Evolutionary conservation across 306 rosid genomes (phyloP), one percentile per base, ranked within the genome.

Genomic region (Lagenaria siceraria): DNA sequence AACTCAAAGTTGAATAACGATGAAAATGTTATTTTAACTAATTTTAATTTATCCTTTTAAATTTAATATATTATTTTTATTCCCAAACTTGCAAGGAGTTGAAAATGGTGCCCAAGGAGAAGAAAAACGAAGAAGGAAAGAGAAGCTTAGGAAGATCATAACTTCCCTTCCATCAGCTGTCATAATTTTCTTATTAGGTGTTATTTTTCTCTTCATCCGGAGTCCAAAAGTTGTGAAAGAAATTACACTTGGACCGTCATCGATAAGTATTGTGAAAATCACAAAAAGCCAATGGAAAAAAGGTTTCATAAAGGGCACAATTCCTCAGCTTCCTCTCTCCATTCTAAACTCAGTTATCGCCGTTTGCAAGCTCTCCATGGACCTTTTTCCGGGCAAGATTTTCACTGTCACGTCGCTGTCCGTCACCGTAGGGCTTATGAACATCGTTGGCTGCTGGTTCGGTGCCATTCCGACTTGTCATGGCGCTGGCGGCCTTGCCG

Each of bases 401-500:
- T 86, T 92, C 24, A 85, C 93, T 12, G 89, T 79, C 38, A 92
- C 93, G 1, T 90, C 93, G 11, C 74, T 92, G 3, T 87, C 97
- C 1, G 86, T 90, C n/a, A 92, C 93, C 0, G 97, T 92, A 7
- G 97, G 97, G 76, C 46, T 87, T 48, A 92, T 92, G 96, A 92
- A 92, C 82, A 52, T 90, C 10, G 62, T 86, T 6, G 97, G 97
- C 8, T 85, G 89, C 27, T 92, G 97, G 97, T 88, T 92, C 78
- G 97, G 93, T 14, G 92, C 90, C 35, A 84, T 92, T 88, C 97
- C 97, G 10, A 10, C 86, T 54, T 92, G 97, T 70, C 96, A 90
- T 68, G 96, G 97, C 0, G 96, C 93, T 0, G 97, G 97, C 7
- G 97, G 97, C 21, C 35, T 92, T 2, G 97, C 97, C 0, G 93